Conservation (phyloP, 345 rosid genomes). For the Carallia brachiata region DNA sequence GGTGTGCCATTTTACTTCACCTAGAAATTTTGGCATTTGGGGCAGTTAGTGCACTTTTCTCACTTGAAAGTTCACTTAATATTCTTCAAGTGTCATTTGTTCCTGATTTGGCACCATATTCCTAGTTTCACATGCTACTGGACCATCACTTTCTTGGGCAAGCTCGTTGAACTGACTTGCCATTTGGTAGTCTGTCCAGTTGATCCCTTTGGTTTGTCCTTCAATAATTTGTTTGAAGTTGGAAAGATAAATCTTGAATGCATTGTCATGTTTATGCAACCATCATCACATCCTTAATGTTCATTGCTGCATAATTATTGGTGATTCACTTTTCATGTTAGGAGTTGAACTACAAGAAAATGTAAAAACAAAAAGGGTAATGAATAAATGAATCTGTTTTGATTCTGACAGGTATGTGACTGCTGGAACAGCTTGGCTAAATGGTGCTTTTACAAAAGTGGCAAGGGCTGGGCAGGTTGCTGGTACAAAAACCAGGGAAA, state of each 20-base stretch:
- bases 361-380: too few species aligned
- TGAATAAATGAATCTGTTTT: conserved; percentile 4
- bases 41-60: too few species aligned
- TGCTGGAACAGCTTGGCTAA: conserved; percentile 87
- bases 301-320: not conserved
- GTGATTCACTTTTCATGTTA: not conserved
- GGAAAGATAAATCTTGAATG: not conserved
- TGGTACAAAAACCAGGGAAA: conserved; percentile 82
- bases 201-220: not conserved
- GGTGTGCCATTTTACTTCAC: not conserved
- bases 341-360: not conserved
- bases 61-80: too few species aligned
- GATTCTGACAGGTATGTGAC: conserved; percentile 58
- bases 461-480: conserved; percentile 89
- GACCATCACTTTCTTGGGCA: not conserved
- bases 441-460: conserved; percentile 81
- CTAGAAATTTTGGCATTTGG: not conserved
- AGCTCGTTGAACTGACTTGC: not conserved
- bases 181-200: not conserved
- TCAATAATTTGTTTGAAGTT: not conserved
- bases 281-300: not conserved
- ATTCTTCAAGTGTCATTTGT: not conserved
- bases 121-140: not conserved
- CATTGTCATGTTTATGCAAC: not conserved
- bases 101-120: not conserved